Conservation (phyloP, 345 rosid genomes). For the Ailanthus altissimus region DNA sequence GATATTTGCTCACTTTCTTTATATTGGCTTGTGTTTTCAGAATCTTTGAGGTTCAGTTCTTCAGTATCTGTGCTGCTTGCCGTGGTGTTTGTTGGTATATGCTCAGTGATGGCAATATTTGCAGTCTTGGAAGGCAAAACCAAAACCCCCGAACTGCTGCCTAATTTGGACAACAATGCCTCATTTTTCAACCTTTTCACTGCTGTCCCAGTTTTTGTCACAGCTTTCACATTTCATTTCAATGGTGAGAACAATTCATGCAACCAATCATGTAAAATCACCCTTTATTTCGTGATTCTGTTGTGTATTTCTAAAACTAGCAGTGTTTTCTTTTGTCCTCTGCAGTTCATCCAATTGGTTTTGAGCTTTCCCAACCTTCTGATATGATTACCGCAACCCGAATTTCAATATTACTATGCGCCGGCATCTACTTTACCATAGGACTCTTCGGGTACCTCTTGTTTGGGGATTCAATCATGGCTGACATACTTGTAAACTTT, state of each 20-base stretch:
- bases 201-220: constrained; percentile 86
- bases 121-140: constrained; percentile 68
- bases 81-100: constrained; percentile 62
- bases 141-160: constrained; percentile 62
- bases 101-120: constrained; percentile 62
- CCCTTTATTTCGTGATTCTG: not conserved
- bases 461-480: constrained; percentile 73
- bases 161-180: constrained; percentile 42
- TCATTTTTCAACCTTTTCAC: constrained; percentile 81
- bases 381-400: constrained; percentile 59
- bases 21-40: constrained; percentile 35
- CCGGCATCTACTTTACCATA: constrained; percentile 56
- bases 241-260: constrained; percentile 51
- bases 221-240: constrained; percentile 92
- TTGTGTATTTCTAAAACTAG: not conserved
- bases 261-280: not conserved
- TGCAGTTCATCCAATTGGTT: constrained; percentile 83
- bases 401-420: constrained; percentile 60
- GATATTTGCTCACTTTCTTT: not conserved
- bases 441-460: constrained; percentile 81
- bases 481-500: constrained; percentile 78
- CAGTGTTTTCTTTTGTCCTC: not conserved
- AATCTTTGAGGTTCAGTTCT: constrained; percentile 62
- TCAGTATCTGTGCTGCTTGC: constrained; percentile 70
- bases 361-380: constrained; percentile 65